Evolutionary conservation across 2,329 filamentous ascomycete species (phyloP).

Genomic region (Grosmannia penicillata): DNA sequence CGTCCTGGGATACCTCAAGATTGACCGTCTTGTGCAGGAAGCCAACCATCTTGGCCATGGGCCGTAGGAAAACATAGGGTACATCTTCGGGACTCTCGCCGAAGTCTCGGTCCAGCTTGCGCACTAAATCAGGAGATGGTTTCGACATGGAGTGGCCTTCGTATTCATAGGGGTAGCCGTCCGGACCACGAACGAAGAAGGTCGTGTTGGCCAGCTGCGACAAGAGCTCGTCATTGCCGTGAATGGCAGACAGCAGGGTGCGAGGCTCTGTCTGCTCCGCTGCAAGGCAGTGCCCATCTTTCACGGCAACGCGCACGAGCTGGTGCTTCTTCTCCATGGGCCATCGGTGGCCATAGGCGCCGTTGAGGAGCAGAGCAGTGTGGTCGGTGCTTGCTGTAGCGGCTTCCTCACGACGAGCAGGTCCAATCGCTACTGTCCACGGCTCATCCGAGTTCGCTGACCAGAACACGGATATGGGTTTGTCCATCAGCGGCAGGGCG

Average conservation of each 20-base stretch:
- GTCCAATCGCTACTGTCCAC: slow-evolving; percentile 21
- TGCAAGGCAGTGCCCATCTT: slow-evolving; percentile 12
- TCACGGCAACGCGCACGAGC: slow-evolving; percentile 25
- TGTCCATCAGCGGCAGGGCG: slow-evolving; percentile 20
- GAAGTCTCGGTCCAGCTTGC: slow-evolving; percentile 20
- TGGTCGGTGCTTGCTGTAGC: slow-evolving; percentile 20
- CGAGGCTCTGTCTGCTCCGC: slow-evolving; percentile 16
- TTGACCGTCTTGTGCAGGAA: slow-evolving; percentile 33
- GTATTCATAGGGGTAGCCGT: slow-evolving; percentile 24
- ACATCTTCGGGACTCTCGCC: slow-evolving; percentile 25
- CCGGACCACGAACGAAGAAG: slow-evolving; percentile 25
- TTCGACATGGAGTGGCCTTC: slow-evolving; percentile 25
- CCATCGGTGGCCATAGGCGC: slow-evolving; percentile 35
- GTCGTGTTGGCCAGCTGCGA: slow-evolving; percentile 3
- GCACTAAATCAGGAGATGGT: slow-evolving; percentile 25
- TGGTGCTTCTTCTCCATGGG: slow-evolving; percentile 22
- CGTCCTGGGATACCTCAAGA: no score
- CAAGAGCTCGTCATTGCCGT: neutral
- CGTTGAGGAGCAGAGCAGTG: slow-evolving; percentile 26
- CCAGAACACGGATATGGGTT: slow-evolving; percentile 25
- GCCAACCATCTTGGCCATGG: slow-evolving; percentile 40
- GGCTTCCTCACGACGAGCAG: neutral
- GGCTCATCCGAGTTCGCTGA: slow-evolving; percentile 14
- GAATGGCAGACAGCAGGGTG: slow-evolving; percentile 9
- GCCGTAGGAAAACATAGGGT: slow-evolving; percentile 32